Conservation (phyloP, 345 rosid genomes). For the Pugionium dolabratum region DNA sequence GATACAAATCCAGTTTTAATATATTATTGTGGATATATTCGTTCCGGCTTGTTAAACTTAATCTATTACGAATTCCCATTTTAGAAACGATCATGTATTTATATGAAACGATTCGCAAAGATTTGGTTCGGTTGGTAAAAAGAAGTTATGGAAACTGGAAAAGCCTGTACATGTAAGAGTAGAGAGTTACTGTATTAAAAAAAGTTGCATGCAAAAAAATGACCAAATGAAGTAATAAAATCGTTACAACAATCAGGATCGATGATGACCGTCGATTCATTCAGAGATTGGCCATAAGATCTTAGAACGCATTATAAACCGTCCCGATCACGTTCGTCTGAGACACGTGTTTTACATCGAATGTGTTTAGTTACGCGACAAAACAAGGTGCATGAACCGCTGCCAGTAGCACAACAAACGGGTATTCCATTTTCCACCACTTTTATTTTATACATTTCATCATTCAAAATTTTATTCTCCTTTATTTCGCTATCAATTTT, state of each 20-base stretch:
- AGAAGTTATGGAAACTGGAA: slow-evolving; percentile 14
- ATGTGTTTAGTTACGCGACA: slow-evolving; percentile 16
- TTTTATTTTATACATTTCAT: slow-evolving; percentile 8
- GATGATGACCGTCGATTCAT: slow-evolving; percentile 41
- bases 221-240: slow-evolving; percentile 5
- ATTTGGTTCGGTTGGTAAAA: slow-evolving; percentile 12
- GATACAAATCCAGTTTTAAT: background rate
- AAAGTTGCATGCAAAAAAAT: slow-evolving; percentile 1
- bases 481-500: background rate
- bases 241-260: slow-evolving; percentile 35
- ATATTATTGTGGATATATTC: background rate
- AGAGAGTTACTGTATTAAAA: slow-evolving; percentile 21
- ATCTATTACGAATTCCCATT: background rate
- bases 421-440: slow-evolving; percentile 26
- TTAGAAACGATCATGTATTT: background rate
- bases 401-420: slow-evolving; percentile 28
- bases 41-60: background rate
- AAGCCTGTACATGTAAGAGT: slow-evolving; percentile 22
- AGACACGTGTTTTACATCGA: slow-evolving; percentile 16
- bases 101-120: slow-evolving; percentile 11
- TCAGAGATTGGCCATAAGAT: slow-evolving; percentile 32
- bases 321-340: slow-evolving; percentile 9
- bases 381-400: slow-evolving; percentile 48
- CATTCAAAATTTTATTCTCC: background rate
- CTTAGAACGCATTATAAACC: background rate